Evolutionary conservation across 257 asterid genomes (phyloP), one percentile per base, ranked within the genome.

Genomic region (Nicotiana obtusifolia): DNA sequence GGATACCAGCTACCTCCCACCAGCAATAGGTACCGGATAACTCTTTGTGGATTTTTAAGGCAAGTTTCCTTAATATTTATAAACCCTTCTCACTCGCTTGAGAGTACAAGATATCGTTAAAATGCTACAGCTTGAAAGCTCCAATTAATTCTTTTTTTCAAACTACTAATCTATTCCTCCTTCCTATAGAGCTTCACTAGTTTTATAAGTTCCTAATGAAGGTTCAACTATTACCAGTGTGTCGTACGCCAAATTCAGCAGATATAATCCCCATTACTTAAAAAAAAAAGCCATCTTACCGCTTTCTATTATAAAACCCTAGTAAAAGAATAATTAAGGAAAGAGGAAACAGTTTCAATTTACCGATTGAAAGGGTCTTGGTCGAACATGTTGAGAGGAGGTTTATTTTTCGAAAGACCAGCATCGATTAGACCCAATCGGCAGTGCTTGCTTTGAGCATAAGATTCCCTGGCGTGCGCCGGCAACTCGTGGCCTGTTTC

Each of bases 401-500:
- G 95, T 80, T 89, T 94, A 5, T 85, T 88, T 4, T 83, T 82
- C 49, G 92, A 86, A 14, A 96, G 84, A 49, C 98, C 97, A 16
- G 91, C 83, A 82, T 96, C 91, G 87, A 96, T 93, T 86, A 96
- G 94, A 79, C 99, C 99, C 61, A 92, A 82, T 5, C 98, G 90
- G 77, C 98, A 96, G 89, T 96, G 99, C 87, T 94, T 96, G 81
- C 90, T 87, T 52, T 85, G 90, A 41, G 97, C 84, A 85, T 96
- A 96, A 17, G 97, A 80, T 33, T 91, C 98, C 59, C 81, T 86
- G 77, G 95, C 88, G 79, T 93, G 95, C 3, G 88, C 90, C 64
- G 97, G 98, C 81, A 95, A 87, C 90, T 96, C 98, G 88, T 96
- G 99, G 64, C 99, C 98, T 4, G 99, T 94, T 86, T 94, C 90